Percentiles rank a stretch among this genome's conserved stretches.
These are phyloP conservation scores for Fusarium sp. DNA, from an alignment of 2,329 filamentous ascomycete species.

Conservation along the genomic window DNA sequence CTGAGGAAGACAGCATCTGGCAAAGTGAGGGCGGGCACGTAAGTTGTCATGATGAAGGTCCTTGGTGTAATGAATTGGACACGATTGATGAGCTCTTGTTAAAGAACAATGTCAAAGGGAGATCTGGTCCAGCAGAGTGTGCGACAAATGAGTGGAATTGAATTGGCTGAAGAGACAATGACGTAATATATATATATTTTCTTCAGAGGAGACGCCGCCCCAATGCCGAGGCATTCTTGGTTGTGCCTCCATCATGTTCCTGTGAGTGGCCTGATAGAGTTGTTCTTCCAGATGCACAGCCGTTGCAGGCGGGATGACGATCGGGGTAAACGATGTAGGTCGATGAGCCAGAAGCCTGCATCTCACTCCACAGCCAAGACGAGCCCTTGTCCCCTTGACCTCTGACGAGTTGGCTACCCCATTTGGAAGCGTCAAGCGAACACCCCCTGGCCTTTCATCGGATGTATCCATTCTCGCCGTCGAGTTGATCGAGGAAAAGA, in stretches of 20 bases:
- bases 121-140: neutral
- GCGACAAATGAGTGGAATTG: neutral
- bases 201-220: neutral
- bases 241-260: neutral
- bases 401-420: slow-evolving; percentile 27
- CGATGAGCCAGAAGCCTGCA: neutral
- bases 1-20: slow-evolving; percentile 78
- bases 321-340: slow-evolving; percentile 15
- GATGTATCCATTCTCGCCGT: neutral
- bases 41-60: slow-evolving; percentile 75
- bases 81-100: neutral
- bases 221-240: slow-evolving; percentile 8
- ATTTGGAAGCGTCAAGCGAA: slow-evolving; percentile 20
- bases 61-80: neutral
- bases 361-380: slow-evolving; percentile 1
- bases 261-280: slow-evolving; percentile 34
- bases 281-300: slow-evolving; percentile 22
- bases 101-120: neutral
- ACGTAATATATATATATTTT: slow-evolving; percentile 43
- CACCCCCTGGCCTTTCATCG: neutral
- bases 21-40: slow-evolving; percentile 82
- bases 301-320: slow-evolving; percentile 12
- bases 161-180: slow-evolving; percentile 26
- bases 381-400: neutral
- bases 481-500: neutral